Base-by-base conservation (phyloP, 495 filamentous ascomycete species). In the Annulohypoxylon maeteangense region DNA sequence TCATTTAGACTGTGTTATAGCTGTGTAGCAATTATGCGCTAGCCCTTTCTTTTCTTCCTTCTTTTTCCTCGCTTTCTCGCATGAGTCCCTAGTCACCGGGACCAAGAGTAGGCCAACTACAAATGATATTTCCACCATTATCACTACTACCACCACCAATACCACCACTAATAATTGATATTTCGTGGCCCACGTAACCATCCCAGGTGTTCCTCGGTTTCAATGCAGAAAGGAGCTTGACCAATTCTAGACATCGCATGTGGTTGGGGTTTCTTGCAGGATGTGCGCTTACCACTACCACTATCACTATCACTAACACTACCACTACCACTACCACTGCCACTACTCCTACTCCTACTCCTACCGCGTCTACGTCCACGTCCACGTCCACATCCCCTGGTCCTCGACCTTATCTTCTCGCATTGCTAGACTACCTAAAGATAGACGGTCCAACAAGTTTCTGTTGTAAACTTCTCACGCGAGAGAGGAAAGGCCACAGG, bases 331-430 rank as follows among this genome's bases (percentile, higher is more conserved):
- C 40, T 53, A 25, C 47, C 61, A 38, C 62, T 36, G 56, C 10
- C 36, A 40, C 36, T 14, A 40, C 48, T 40, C 54, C 60, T 65
- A 48, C 61, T 48, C 12, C 36, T 63, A 64, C 53, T 53, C 38
- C 42, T 14, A 50, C 50, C 22, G 11, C 36, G 7, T 38, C 34
- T 10, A 38, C 10, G 34, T 12, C 54, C 55, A 56, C 53, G 51
- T 51, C 42, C 44, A 25, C 57, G 20, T 29, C 67, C 63, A 66
- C 62, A 48, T 44, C 61, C 47, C 56, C 62, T 59, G 54, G 69
- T 55, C 69, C 58, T 67, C 63, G 59, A 60, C 64, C 69, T 71
- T 71, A 71, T 71, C 68, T 66, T 51, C 44, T 53, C 57, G 48
- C 58, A 47, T 53, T 57, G 44, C 64, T 64, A 67, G 53, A 42